These are phyloP conservation scores for Hypocreales sp. DNA, from an alignment of 2,329 filamentous ascomycete genomes.

Conservation along the genomic window DNA sequence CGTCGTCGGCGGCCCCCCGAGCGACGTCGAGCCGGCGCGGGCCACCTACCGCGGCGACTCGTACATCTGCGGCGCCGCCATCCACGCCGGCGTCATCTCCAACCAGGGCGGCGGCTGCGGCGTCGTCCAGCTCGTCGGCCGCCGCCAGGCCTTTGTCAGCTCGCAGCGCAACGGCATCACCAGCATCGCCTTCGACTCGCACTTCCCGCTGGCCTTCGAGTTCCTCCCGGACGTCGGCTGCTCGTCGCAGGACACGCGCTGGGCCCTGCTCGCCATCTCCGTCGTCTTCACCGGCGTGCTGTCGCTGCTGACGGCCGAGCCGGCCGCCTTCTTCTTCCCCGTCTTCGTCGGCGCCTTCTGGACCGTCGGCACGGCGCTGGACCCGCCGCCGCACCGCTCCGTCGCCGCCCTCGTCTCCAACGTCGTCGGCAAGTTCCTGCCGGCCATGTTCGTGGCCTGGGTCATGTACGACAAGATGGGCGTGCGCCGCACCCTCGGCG, in stretches of 20 bases:
- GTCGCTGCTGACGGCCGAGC: constrained; percentile 67
- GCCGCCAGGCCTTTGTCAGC: constrained; percentile 44
- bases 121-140: constrained; percentile 59
- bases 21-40: constrained; percentile 19
- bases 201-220: constrained; percentile 75
- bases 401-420: constrained; percentile 61
- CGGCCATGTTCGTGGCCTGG: constrained; percentile 74
- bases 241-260: constrained; percentile 62
- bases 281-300: constrained; percentile 63
- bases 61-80: constrained; percentile 71
- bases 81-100: constrained; percentile 67
- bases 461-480: constrained; percentile 78
- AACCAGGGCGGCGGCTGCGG: constrained; percentile 66
- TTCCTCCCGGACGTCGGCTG: constrained; percentile 55
- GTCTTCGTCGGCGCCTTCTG: constrained; percentile 73
- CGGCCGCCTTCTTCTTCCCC: constrained; percentile 71
- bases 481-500: constrained; percentile 52
- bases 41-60: constrained; percentile 77
- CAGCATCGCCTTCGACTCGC: constrained; percentile 68
- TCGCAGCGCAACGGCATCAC: constrained; percentile 58
- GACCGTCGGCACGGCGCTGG: constrained; percentile 79
- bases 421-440: constrained; percentile 67
- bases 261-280: constrained; percentile 71
- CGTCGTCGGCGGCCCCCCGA: constrained; percentile 51
- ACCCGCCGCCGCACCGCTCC: constrained; percentile 56